Evolutionary conservation across 306 rosid species (phyloP).

Genomic region (Crotalaria pallida): DNA sequence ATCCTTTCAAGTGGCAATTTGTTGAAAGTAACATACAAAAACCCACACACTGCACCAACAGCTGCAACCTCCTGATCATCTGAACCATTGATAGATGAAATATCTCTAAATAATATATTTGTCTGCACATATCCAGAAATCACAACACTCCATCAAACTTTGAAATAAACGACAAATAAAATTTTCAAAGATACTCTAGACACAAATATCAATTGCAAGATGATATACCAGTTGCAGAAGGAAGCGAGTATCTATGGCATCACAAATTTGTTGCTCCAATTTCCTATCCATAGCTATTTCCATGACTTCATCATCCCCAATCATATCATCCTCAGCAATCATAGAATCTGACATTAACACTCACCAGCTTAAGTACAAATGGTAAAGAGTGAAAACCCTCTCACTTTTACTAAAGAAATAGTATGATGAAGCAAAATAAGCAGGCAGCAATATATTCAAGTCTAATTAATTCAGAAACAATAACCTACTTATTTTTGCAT

Average conservation of each 20-base stretch:
- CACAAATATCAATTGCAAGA: conserved; percentile 12
- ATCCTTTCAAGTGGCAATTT: conserved; percentile 77
- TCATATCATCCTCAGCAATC: conserved; percentile 63
- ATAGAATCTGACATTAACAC: conserved; percentile 46
- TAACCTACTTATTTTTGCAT: not conserved
- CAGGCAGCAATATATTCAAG: not conserved
- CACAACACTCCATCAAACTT: conserved; percentile 17
- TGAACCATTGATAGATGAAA: conserved; percentile 44
- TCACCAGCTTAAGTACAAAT: conserved; percentile 10
- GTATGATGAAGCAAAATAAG: not conserved
- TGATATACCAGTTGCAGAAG: conserved; percentile 77
- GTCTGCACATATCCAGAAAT: conserved; percentile 46
- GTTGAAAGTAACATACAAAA: conserved; percentile 76
- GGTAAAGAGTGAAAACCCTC: conserved; percentile 6
- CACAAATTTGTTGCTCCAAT: conserved; percentile 72
- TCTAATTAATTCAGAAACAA: not conserved
- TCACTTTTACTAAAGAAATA: conserved; percentile 4
- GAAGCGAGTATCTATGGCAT: conserved; percentile 72
- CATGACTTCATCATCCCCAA: conserved; percentile 49
- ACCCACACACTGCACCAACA: conserved; percentile 86
- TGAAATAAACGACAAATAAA: not conserved
- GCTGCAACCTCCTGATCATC: conserved; percentile 75
- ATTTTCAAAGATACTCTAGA: not conserved
- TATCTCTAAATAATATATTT: conserved; percentile 68
- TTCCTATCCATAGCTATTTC: conserved; percentile 54